phyloP scores from a whole-genome alignment of 768 basidiomycete genomes.

The Phaeolepiota aurea region DNA sequence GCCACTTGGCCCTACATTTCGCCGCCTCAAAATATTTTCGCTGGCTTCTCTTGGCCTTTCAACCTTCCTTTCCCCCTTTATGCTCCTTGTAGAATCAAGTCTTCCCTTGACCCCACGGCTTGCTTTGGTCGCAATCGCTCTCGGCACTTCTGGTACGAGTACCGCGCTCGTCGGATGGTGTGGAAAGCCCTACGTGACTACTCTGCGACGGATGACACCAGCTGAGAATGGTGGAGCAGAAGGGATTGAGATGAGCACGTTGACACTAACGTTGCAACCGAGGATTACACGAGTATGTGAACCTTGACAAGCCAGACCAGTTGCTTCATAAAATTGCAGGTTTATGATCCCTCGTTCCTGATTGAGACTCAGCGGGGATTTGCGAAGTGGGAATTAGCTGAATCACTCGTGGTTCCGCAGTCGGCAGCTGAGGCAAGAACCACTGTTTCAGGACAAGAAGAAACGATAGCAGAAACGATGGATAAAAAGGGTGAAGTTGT shows the following conservation, averaged over 20 bases:
- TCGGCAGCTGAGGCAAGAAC: conserved; percentile 18
- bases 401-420: conserved; percentile 37
- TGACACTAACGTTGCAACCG: conserved; percentile 48
- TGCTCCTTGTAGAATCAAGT: conserved; percentile 73
- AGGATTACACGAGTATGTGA: conserved; percentile 51
- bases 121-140: conserved; percentile 59
- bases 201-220: conserved; percentile 42
- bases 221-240: conserved; percentile 35
- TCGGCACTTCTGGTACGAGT: conserved; percentile 66
- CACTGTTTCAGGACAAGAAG: conserved; percentile 42
- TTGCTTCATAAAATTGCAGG: too few species aligned
- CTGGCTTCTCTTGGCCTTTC: conserved; percentile 69
- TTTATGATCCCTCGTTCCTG: conserved; percentile 69
- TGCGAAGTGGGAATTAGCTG: conserved; percentile 75
- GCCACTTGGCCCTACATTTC: conserved; percentile 65
- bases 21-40: conserved; percentile 76
- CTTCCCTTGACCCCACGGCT: conserved; percentile 63
- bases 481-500: conserved; percentile 49
- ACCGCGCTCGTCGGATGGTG: conserved; percentile 69
- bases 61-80: conserved; percentile 63
- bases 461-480: conserved; percentile 75
- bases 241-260: conserved; percentile 64
- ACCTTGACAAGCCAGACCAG: too few species aligned
- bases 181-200: conserved; percentile 66
- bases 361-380: conserved; percentile 60